Evolutionary conservation across 345 rosid genomes (phyloP), one percentile per base, ranked within the genome.

Genomic region (Aurinia saxatilis): DNA sequence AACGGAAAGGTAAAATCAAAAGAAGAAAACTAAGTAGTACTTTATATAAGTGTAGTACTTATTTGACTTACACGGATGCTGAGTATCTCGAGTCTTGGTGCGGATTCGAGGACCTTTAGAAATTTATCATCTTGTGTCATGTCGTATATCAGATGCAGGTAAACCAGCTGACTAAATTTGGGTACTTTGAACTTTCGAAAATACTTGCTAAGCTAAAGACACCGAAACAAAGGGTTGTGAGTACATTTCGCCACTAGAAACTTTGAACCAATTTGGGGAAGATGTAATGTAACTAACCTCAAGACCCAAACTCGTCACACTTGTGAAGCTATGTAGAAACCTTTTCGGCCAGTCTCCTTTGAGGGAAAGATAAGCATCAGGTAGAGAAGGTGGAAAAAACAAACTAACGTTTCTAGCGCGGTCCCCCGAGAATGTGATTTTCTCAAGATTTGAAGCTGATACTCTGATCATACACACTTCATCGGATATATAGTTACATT

Each of bases 1-100:
- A 55, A 18, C 46, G 5, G 23, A 0, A 35, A 15, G n/a, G 11
- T 1, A 42, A 41, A 29, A 10, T 35, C 65, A 61, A 8, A 46
- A 46, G 4, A 34, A 36, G 47, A 25, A 36, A 34, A 11, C 19
- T n/a, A n/a, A n/a, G n/a, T n/a, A n/a, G n/a, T n/a, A n/a, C n/a
- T n/a, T n/a, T n/a, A n/a, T n/a, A n/a, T n/a, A n/a, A n/a, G n/a
- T n/a, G n/a, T n/a, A n/a, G n/a, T n/a, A n/a, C n/a, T n/a, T n/a
- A n/a, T n/a, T n/a, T n/a, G 44, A 53, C 65, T 67, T 67, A 67
- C 52, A 2, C 50, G 50, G 44, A 67, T 57, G 65, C 58, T 67
- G 18, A 67, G 58, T 27, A 39, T 39, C 42, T 57, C 58, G 35
- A 57, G 72, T 16, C 30, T 30, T 8, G 58, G 58, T 48, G 72